These are phyloP conservation scores for Citrus unshiu DNA, from an alignment of 345 rosid genomes.

Conservation along the genomic window DNA sequence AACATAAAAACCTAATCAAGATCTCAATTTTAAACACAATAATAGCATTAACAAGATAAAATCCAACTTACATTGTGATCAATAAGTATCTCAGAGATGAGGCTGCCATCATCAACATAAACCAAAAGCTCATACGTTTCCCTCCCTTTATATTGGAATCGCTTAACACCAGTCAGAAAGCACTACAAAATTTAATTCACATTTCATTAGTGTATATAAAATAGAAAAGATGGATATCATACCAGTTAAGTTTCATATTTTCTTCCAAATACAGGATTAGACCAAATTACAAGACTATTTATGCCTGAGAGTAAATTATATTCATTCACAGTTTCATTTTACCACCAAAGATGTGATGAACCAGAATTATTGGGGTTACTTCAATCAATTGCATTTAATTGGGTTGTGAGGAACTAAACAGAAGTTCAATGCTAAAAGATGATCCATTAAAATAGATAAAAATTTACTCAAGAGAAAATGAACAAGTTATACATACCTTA, in stretches of 20 bases:
- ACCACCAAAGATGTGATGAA: background rate
- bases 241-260: background rate
- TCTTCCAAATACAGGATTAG: background rate
- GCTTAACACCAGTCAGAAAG: constrained; percentile 85
- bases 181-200: constrained; percentile 45
- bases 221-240: background rate
- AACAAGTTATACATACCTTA: constrained; percentile 44
- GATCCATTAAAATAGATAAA: background rate
- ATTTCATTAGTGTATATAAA: background rate
- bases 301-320: background rate
- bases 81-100: constrained; percentile 79
- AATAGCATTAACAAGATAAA: constrained; percentile 2
- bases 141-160: constrained; percentile 63
- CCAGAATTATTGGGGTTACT: no score
- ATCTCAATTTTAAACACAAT: constrained; percentile 8
- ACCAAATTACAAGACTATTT: background rate
- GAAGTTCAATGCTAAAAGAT: background rate
- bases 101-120: constrained; percentile 91
- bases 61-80: constrained; percentile 63
- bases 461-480: constrained; percentile 7
- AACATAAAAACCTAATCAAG: constrained; percentile 14
- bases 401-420: background rate
- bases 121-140: constrained; percentile 62
- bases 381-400: no score
- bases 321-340: background rate